These are phyloP conservation scores for Fusarium sp. DNA, from an alignment of 2,329 filamentous ascomycete species.

Conservation along the genomic window DNA sequence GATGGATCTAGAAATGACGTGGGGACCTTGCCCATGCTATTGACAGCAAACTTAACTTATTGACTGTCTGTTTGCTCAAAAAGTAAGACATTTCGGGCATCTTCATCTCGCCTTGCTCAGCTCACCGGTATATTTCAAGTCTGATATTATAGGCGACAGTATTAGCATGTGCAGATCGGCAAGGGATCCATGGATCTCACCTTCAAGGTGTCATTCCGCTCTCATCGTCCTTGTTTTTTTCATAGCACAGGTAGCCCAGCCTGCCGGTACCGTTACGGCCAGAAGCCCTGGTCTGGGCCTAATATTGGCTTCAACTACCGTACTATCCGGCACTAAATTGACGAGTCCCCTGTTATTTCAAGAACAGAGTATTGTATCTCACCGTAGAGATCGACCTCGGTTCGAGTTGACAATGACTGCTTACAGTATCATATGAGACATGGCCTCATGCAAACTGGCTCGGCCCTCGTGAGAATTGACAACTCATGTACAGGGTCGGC, in stretches of 20 bases:
- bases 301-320: slow-evolving; percentile 39
- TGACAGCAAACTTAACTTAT: slow-evolving; percentile 14
- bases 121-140: slow-evolving; percentile 10
- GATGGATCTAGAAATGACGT: slow-evolving; percentile 25
- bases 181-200: slow-evolving; percentile 38
- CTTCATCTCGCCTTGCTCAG: slow-evolving; percentile 29
- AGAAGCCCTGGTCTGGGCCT: slow-evolving; percentile 21
- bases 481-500: not conserved
- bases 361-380: not conserved
- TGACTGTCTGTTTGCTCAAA: slow-evolving; percentile 15
- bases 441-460: slow-evolving; percentile 3
- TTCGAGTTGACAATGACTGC: not conserved
- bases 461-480: not conserved
- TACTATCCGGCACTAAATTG: slow-evolving; percentile 29
- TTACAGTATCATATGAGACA: not conserved
- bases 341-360: slow-evolving; percentile 2
- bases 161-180: slow-evolving; percentile 26
- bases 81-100: slow-evolving; percentile 27
- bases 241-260: slow-evolving; percentile 18
- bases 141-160: slow-evolving; percentile 16
- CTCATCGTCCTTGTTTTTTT: slow-evolving; percentile 23
- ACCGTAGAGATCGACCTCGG: not conserved
- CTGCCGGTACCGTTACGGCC: slow-evolving; percentile 31
- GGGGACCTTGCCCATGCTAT: slow-evolving; percentile 9
- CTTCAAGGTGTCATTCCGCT: slow-evolving; percentile 36